These are phyloP conservation scores for Schizothecium vesticola DNA, from an alignment of 495 filamentous ascomycete species.

Conservation along the genomic window DNA sequence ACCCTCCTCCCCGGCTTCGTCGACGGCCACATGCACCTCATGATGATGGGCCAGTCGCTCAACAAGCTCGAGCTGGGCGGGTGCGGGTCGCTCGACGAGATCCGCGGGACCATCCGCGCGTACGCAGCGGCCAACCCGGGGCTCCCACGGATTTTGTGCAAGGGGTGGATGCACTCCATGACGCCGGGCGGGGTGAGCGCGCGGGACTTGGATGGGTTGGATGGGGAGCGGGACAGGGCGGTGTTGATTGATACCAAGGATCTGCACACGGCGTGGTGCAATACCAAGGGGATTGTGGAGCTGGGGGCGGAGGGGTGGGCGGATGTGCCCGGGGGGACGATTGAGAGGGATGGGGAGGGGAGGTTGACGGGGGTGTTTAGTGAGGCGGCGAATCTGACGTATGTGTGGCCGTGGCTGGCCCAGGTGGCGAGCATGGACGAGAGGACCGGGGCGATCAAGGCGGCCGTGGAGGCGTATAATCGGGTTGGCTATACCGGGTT, in stretches of 20 bases:
- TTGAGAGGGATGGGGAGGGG: conserved; percentile 50
- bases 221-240: conserved; percentile 47
- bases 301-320: conserved; percentile 42
- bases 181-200: conserved; percentile 48
- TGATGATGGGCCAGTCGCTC: conserved; percentile 55
- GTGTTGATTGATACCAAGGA: conserved; percentile 60
- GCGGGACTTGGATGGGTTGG: conserved; percentile 52
- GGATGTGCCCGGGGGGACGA: conserved; percentile 52
- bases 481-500: conserved; percentile 56
- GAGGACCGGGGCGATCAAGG: conserved; percentile 45
- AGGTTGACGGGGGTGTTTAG: conserved; percentile 50
- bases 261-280: conserved; percentile 60
- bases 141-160: conserved; percentile 47
- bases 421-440: conserved; percentile 46
- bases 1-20: conserved; percentile 59
- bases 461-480: conserved; percentile 48
- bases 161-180: conserved; percentile 58
- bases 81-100: conserved; percentile 51
- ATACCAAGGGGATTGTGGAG: conserved; percentile 49
- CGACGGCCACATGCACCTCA: conserved; percentile 59
- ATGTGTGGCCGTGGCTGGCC: conserved; percentile 57
- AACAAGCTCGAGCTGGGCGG: conserved; percentile 50
- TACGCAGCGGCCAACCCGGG: conserved; percentile 48
- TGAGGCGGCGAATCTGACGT: conserved; percentile 51
- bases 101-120: conserved; percentile 43